These are phyloP conservation scores for Pseudocercospora crystallina DNA, from an alignment of 2,329 filamentous ascomycete genomes.

Conservation along the genomic window DNA sequence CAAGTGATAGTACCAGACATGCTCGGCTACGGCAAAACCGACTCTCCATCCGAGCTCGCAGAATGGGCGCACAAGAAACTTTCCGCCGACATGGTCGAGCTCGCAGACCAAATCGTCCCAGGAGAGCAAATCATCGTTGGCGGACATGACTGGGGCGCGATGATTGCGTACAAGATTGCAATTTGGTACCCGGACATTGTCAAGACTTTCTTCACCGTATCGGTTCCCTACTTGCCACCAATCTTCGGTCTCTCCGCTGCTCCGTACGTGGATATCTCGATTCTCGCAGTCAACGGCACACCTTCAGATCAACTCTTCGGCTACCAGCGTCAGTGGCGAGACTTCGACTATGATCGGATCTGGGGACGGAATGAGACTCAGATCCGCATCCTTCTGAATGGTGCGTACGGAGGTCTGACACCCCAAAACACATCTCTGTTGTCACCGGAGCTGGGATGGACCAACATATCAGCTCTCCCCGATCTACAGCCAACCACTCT, in stretches of 20 bases:
- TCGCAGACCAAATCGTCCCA: conserved; percentile 60
- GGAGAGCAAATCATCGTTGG: conserved; percentile 67
- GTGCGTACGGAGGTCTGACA: neutral
- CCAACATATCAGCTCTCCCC: neutral
- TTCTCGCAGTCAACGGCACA: neutral
- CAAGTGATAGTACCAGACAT: conserved; percentile 79
- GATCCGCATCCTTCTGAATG: neutral
- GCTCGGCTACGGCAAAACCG: conserved; percentile 77
- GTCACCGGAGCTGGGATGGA: neutral
- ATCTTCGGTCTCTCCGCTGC: conserved; percentile 5
- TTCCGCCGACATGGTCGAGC: conserved; percentile 68
- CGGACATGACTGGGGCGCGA: conserved; percentile 86
- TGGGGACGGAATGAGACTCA: conserved; percentile 1
- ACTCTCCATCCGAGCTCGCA: conserved; percentile 3
- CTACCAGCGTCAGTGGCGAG: conserved; percentile 3
- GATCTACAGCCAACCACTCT: neutral
- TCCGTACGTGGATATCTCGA: conserved; percentile 3
- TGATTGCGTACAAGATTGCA: conserved; percentile 68
- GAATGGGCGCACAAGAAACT: conserved; percentile 55
- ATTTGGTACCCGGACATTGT: conserved; percentile 70
- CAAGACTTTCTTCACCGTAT: conserved; percentile 71
- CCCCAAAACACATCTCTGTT: neutral
- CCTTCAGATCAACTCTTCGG: neutral
- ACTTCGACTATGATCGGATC: neutral
- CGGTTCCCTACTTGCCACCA: conserved; percentile 63